Conservation (phyloP, 768 basidiomycete species). For the Tricholoma sp. region DNA sequence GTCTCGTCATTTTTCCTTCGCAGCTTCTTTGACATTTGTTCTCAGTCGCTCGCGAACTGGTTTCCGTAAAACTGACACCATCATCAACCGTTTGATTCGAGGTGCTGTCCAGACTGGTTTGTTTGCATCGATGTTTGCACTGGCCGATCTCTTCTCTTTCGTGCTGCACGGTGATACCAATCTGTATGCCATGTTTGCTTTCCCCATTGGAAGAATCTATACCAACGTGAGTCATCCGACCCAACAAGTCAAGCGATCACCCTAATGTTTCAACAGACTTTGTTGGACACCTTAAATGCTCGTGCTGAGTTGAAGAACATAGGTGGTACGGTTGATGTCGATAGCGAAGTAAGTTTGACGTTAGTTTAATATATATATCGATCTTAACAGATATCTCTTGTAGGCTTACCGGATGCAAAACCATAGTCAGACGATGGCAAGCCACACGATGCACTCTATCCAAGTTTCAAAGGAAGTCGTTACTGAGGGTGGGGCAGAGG, state of each 20-base stretch:
- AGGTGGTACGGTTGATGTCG: constrained; percentile 21
- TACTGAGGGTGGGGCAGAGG: constrained; percentile 10
- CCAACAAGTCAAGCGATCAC: not conserved
- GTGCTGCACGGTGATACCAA: constrained; percentile 29
- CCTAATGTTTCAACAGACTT: constrained; percentile 24
- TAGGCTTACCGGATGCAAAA: constrained; percentile 20
- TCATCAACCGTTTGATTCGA: constrained; percentile 49
- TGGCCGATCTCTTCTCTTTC: constrained; percentile 42
- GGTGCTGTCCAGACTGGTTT: constrained; percentile 52
- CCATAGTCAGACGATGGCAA: constrained; percentile 14
- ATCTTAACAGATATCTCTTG: constrained; percentile 2
- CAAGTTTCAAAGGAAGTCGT: constrained; percentile 21
- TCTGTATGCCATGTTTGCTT: constrained; percentile 21
- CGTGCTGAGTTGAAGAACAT: constrained; percentile 29
- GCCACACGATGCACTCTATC: constrained; percentile 19
- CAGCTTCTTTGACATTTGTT: constrained; percentile 25
- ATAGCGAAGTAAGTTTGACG: constrained; percentile 17
- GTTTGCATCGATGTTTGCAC: constrained; percentile 46
- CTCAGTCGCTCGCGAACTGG: constrained; percentile 43
- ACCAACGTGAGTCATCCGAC: constrained; percentile 29
- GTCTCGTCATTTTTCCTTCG: not conserved
- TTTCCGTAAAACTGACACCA: constrained; percentile 44
- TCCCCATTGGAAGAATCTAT: constrained; percentile 30
- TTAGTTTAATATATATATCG: not conserved
- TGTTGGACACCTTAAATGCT: constrained; percentile 39